Percentiles rank a stretch among this genome's conserved stretches.
phyloP scores from a whole-genome alignment of 768 basidiomycete species.

The Kwoniella sp. region DNA sequence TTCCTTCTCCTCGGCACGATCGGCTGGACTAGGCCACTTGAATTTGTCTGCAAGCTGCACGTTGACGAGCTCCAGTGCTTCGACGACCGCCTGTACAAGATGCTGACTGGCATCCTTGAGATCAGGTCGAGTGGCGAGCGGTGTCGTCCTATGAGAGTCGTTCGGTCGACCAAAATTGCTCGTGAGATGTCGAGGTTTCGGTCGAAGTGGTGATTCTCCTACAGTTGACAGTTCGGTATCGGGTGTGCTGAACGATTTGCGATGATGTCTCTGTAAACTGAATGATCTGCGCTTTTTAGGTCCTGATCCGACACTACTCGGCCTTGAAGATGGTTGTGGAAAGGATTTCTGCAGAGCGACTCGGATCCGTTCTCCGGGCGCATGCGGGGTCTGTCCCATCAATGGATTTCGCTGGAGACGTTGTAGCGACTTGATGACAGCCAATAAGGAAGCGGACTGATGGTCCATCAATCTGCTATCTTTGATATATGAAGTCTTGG shows the following conservation, averaged over 20 bases:
- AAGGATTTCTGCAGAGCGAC: constrained; percentile 32
- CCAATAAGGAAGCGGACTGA: constrained; percentile 12
- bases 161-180: constrained; percentile 13
- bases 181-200: constrained; percentile 10
- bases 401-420: constrained; percentile 42
- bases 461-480: constrained; percentile 8
- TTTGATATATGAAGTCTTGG: constrained; percentile 8
- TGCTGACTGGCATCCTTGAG: constrained; percentile 21
- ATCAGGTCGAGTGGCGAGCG: constrained; percentile 9
- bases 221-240: neutral
- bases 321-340: constrained; percentile 6
- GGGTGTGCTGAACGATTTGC: constrained; percentile 5
- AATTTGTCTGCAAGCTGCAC: constrained; percentile 4
- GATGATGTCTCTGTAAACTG: constrained; percentile 1
- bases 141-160: constrained; percentile 7
- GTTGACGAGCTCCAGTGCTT: constrained; percentile 3
- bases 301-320: constrained; percentile 4
- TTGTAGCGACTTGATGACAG: constrained; percentile 27
- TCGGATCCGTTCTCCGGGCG: constrained; percentile 44
- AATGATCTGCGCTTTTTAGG: constrained; percentile 15
- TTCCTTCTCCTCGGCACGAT: neutral
- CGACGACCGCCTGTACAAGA: constrained; percentile 17
- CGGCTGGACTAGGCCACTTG: neutral
- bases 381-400: constrained; percentile 42
- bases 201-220: neutral